These are phyloP conservation scores for Candida xyloterini DNA, from an alignment of 805 yeast species.

Conservation along the genomic window DNA sequence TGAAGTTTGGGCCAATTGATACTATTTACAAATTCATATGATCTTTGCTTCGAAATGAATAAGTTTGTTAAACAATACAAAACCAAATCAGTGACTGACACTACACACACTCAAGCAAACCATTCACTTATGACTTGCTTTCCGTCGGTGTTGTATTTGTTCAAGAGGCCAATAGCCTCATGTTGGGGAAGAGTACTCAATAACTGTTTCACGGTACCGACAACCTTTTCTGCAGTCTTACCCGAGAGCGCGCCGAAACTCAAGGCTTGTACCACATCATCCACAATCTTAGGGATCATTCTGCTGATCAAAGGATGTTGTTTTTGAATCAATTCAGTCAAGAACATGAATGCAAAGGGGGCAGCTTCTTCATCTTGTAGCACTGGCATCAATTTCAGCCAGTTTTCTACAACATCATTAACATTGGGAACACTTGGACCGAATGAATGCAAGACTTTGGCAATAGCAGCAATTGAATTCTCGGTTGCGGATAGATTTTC, in stretches of 20 bases:
- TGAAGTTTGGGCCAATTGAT: conserved; percentile 2
- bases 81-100: conserved; percentile 1
- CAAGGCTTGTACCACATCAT: conserved; percentile 70
- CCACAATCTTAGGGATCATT: conserved; percentile 61
- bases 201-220: conserved; percentile 59
- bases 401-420: conserved; percentile 61
- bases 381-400: conserved; percentile 83
- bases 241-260: conserved; percentile 66
- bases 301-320: conserved; percentile 55
- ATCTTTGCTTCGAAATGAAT: conserved; percentile 4
- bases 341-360: conserved; percentile 72
- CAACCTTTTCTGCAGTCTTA: conserved; percentile 63
- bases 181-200: conserved; percentile 64
- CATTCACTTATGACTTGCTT: conserved; percentile 46
- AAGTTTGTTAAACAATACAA: conserved; percentile 3
- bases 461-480: conserved; percentile 75
- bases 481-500: conserved; percentile 87
- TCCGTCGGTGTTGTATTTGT: conserved; percentile 58
- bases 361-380: conserved; percentile 87
- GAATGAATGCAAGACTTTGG: conserved; percentile 70
- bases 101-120: conserved; percentile 23
- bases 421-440: conserved; percentile 58
- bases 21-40: neutral
- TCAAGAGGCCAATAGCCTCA: conserved; percentile 63
- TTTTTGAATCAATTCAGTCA: conserved; percentile 66